Evolutionary conservation across 768 basidiomycete genomes (phyloP).

Genomic region (Cyclocybe cylindracea): DNA sequence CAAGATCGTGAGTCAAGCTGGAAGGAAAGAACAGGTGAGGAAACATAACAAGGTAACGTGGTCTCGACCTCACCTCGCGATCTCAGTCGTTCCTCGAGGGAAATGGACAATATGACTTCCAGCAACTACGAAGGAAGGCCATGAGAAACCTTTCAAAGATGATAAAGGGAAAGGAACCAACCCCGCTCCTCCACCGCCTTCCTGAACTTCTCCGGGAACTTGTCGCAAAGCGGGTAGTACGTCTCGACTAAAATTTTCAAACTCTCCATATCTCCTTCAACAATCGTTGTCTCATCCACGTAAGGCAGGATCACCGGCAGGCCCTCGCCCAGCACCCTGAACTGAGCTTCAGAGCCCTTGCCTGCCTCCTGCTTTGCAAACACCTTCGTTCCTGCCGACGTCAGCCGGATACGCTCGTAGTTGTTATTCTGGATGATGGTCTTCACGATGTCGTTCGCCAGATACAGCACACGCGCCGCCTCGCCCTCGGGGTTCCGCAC

Average conservation of each 20-base stretch:
- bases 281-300: slow-evolving; percentile 61
- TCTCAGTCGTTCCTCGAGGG: slow-evolving; percentile 49
- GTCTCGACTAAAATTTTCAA: slow-evolving; percentile 69
- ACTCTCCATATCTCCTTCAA: slow-evolving; percentile 54
- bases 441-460: slow-evolving; percentile 85
- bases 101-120: slow-evolving; percentile 80
- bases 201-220: slow-evolving; percentile 63
- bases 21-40: slow-evolving; percentile 2
- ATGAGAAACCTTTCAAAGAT: background rate
- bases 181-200: slow-evolving; percentile 51
- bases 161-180: slow-evolving; percentile 35
- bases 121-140: slow-evolving; percentile 37
- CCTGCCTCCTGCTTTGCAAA: slow-evolving; percentile 87
- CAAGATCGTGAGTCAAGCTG: slow-evolving; percentile 76
- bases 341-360: slow-evolving; percentile 58
- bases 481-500: slow-evolving; percentile 83
- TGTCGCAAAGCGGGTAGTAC: slow-evolving; percentile 78
- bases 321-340: slow-evolving; percentile 84
- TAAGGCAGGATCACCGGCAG: slow-evolving; percentile 84
- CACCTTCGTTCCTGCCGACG: slow-evolving; percentile 92
- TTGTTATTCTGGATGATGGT: slow-evolving; percentile 79
- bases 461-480: slow-evolving; percentile 79
- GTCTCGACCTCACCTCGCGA: slow-evolving; percentile 42
- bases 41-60: slow-evolving; percentile 24
- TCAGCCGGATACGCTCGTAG: slow-evolving; percentile 80